Evolutionary conservation across 2,329 filamentous ascomycete genomes (phyloP), one percentile per base, ranked within the genome.

Genomic region (Mariannaea elegans): DNA sequence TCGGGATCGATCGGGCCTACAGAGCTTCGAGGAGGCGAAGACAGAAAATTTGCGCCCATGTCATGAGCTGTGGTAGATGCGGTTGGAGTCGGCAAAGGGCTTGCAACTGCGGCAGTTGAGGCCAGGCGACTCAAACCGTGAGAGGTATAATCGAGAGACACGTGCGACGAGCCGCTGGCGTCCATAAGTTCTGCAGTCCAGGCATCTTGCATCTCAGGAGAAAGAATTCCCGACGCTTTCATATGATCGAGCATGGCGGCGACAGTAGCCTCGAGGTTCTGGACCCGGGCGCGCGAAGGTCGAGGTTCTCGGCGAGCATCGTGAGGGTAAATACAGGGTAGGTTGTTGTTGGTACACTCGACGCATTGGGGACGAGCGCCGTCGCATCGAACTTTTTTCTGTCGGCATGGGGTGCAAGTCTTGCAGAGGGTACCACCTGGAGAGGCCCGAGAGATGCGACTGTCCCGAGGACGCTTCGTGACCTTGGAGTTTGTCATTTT

Each of bases 341-440:
- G 49, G 18, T 62, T 69, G 45, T 67, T 71, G 21, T 65, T 65
- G 38, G 59, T 68, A 60, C 74, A 76, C 38, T 73, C 73, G 7
- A 65, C 56, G 46, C 74, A 76, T 23, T 73, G 69, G 2, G 74
- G 74, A 42, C 72, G 72, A 23, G 61, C 60, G 42, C 74, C 74
- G 58, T 75, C 72, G 65, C 74, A 76, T 56, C 72, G 71, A 53
- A 76, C 71, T 59, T 76, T 76, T 57, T 74, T 76, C 64, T 73
- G 72, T 38, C 74, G 73, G 56, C 74, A 76, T 29, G 69, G 69
- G 24, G 70, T 72, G 65, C 74, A 76, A 18, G 74, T 76, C 66
- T 75, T 75, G 70, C 73, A 75, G 23, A 71, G 69, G 44, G 68
- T 65, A 38, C 69, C 60, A 31, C 64, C 65, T 31, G 67, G 57